These are phyloP conservation scores for Mycena belliarum DNA, from an alignment of 768 basidiomycete species.

Conservation along the genomic window DNA sequence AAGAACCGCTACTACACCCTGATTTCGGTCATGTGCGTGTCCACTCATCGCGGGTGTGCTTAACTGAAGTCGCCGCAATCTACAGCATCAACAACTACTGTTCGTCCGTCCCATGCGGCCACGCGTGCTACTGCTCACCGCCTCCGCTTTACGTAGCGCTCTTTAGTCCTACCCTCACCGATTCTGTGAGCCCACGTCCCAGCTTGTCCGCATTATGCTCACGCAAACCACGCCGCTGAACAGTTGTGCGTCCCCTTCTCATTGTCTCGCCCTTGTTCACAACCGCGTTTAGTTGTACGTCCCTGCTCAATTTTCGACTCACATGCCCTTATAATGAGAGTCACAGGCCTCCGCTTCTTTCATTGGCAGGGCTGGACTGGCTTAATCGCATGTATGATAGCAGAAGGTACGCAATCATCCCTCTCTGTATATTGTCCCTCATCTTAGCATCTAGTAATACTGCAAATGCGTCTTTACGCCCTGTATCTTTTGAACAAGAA, in stretches of 20 bases:
- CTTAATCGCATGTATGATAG: constrained; percentile 51
- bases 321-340: not conserved
- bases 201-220: not conserved
- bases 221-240: too few relatives aligned
- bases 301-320: not conserved
- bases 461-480: constrained; percentile 66
- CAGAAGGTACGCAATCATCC: constrained; percentile 43
- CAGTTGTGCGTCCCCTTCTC: constrained; percentile 15
- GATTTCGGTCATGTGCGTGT: constrained; percentile 49
- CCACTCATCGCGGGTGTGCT: not conserved
- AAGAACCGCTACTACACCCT: constrained; percentile 64
- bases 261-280: not conserved
- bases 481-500: constrained; percentile 56
- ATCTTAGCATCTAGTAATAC: constrained; percentile 41
- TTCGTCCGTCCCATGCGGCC: constrained; percentile 24
- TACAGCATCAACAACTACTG: constrained; percentile 59
- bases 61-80: not conserved
- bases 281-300: constrained; percentile 33
- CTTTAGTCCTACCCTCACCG: constrained; percentile 41
- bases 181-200: constrained; percentile 35
- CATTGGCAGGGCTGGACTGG: constrained; percentile 67
- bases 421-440: not conserved
- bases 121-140: constrained; percentile 1
- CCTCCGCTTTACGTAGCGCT: constrained; percentile 32
- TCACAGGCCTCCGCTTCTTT: constrained; percentile 45